Evolutionary conservation across 192 early-diverging fungal species (phyloP).

Genomic region (Gaertneriomyces semiglobifer): DNA sequence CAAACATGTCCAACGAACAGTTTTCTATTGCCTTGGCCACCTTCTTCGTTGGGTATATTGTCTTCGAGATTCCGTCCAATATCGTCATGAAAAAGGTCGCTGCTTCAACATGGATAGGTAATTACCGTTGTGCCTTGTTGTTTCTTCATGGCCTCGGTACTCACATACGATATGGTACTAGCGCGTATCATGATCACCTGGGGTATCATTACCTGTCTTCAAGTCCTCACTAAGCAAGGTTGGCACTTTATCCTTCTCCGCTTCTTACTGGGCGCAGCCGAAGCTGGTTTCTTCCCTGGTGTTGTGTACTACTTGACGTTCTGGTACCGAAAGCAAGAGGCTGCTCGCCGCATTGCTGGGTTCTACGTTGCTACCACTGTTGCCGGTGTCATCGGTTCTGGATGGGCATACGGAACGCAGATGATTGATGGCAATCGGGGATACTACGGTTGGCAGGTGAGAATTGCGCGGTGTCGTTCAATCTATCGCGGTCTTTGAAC

Average conservation of each 20-base stretch:
- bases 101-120: slow-evolving; percentile 50
- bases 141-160: no score
- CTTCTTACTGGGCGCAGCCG: slow-evolving; percentile 53
- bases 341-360: slow-evolving; percentile 61
- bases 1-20: slow-evolving; percentile 31
- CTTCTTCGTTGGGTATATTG: slow-evolving; percentile 68
- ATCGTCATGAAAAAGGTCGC: slow-evolving; percentile 62
- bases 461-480: no score
- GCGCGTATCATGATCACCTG: slow-evolving; percentile 46
- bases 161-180: no score
- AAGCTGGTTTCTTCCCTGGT: slow-evolving; percentile 73
- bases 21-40: slow-evolving; percentile 64
- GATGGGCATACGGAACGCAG: slow-evolving; percentile 62
- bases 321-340: slow-evolving; percentile 67
- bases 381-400: slow-evolving; percentile 69
- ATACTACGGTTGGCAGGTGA: slow-evolving; percentile 54
- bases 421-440: slow-evolving; percentile 53
- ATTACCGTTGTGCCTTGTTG: no score
- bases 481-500: no score
- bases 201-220: slow-evolving; percentile 51
- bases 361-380: slow-evolving; percentile 68
- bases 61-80: slow-evolving; percentile 80
- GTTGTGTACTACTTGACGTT: slow-evolving; percentile 67
- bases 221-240: slow-evolving; percentile 22
- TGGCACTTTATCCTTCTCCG: slow-evolving; percentile 36